Conservation (phyloP, 179 eudicot genomes). For the Amaranthus tricolor region DNA sequence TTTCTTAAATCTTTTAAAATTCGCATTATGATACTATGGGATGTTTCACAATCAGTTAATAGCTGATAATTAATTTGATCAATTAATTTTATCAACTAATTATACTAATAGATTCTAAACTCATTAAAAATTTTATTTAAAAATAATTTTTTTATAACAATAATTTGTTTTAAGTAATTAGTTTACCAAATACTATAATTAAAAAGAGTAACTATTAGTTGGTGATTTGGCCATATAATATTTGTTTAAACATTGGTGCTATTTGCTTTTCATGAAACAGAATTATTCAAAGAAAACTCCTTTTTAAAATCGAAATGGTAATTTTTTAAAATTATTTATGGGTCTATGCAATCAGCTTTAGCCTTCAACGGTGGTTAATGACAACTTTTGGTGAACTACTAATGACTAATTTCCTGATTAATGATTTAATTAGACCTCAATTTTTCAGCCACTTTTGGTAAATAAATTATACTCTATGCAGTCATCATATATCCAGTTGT, state of each 20-base stretch:
- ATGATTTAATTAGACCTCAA: conserved; percentile 4
- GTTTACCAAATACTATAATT: no score
- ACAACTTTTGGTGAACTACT: conserved; percentile 5
- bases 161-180: no score
- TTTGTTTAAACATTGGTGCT: background rate
- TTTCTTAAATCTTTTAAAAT: no score
- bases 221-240: background rate
- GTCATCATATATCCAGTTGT: background rate
- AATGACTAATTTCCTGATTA: conserved; percentile 9
- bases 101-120: no score
- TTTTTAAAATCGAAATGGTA: background rate
- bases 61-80: no score
- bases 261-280: background rate
- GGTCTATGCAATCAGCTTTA: conserved; percentile 13
- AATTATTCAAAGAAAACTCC: background rate
- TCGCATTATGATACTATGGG: no score
- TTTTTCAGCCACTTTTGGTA: conserved; percentile 9
- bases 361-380: conserved; percentile 14
- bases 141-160: no score
- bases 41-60: no score
- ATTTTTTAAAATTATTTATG: background rate
- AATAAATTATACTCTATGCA: background rate
- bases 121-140: background rate
- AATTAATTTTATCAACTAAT: no score
- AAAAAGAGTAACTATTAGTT: no score